Base-by-base conservation (phyloP, 768 basidiomycete genomes). In the Tulasnella calospora region DNA sequence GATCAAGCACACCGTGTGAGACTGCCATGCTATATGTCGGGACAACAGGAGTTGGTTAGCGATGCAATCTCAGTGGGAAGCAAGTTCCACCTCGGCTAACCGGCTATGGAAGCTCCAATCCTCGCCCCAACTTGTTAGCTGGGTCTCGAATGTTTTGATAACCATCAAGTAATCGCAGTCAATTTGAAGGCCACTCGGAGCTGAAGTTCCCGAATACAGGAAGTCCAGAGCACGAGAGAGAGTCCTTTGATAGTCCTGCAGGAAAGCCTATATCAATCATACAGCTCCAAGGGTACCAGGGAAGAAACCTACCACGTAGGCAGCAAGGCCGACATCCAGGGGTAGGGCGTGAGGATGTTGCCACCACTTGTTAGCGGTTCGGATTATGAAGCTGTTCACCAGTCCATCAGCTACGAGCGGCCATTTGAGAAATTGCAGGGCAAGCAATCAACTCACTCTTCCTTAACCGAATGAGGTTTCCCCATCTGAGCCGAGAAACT, bases 401-500 rank as follows among this genome's bases (percentile, higher is more conserved):
- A 47, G 46, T 67, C 21, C 30, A 67, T 67, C 61, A 67, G 61
- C 9, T 27, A 30, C 33, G 33, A 30, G n/a, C 61, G 61, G 27
- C 27, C 61, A 30, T 9, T 0, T 23, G 57, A 74, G n/a, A 27
- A 46, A 9, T 17, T 44, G n/a, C 7, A 61, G 3, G 35, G 0
- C 40, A 70, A 73, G 35, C 47, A 36, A 23, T 17, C 17, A 88
- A 30, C 94, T 81, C 83, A 95, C 94, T 99, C 97, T 85, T 98
- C 97, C 83, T 92, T 91, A 81, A 98, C 92, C 2, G 92, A 90
- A 82, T 94, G 91, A 4, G 97, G 97, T 85, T 98, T 98, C 67
- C 96, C 96, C 95, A 98, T 95, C 85, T 97, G 96, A 0, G 96
- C 94, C 81, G 95, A 94, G 79, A 92, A 88, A 81, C 95, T 97